phyloP scores from a whole-genome alignment of 1,139 yeast genomes.

The Yamadazyma buinensis region DNA sequence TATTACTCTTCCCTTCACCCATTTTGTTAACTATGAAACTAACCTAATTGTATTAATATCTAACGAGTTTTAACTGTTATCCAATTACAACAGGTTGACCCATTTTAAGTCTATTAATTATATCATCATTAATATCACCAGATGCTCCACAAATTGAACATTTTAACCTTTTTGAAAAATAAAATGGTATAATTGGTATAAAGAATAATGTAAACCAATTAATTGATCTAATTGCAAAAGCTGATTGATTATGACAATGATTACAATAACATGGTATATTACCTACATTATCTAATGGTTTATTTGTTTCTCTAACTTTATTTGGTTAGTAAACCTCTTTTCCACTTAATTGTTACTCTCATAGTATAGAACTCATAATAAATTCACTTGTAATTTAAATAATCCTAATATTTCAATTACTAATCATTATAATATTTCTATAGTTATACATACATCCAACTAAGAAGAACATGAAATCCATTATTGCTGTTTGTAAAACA shows the following conservation, averaged over 20 bases:
- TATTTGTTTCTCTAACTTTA: constrained; percentile 31
- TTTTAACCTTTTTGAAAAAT: constrained; percentile 33
- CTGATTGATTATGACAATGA: constrained; percentile 46
- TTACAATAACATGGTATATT: constrained; percentile 31
- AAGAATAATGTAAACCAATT: constrained; percentile 44
- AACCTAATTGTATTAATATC: too few species aligned
- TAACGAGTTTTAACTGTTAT: constrained; percentile 8
- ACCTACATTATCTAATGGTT: constrained; percentile 26
- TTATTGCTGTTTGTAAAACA: constrained; percentile 11
- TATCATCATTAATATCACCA: constrained; percentile 31
- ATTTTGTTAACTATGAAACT: too few species aligned
- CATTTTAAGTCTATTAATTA: constrained; percentile 27
- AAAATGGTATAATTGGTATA: constrained; percentile 44
- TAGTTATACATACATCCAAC: constrained; percentile 27
- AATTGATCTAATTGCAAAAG: constrained; percentile 38
- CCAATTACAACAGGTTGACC: constrained; percentile 46
- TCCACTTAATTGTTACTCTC: too few species aligned
- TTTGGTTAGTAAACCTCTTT: too few species aligned
- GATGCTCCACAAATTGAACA: constrained; percentile 45
- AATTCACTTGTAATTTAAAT: too few species aligned
- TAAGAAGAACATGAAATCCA: constrained; percentile 31
- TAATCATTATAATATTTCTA: background rate
- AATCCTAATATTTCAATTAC: too few species aligned
- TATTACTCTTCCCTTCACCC: too few species aligned
- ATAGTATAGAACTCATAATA: too few species aligned